Evolutionary conservation across 2,329 filamentous ascomycete species (phyloP), one percentile per base, ranked within the genome.

Genomic region (Pyricularia pennisetigena): DNA sequence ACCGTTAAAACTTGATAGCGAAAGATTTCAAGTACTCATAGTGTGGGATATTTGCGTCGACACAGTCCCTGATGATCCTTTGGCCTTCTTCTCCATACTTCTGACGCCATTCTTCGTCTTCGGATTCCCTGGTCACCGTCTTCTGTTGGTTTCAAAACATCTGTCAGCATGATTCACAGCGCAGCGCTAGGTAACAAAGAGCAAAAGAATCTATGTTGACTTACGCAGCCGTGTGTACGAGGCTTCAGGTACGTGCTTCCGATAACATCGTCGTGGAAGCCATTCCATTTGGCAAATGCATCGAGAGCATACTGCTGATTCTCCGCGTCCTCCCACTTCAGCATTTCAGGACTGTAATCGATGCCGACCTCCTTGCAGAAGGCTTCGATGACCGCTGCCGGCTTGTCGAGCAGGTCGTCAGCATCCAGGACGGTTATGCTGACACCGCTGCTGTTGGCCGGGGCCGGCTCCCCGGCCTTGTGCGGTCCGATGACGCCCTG

Each of bases 251-350:
- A 88, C 54, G 85, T 90, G 75, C 92, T 97, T 72, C 91, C 83
- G 73, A 98, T 92, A 16, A 93, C 95, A 82, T 98, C 95, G 73
- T 98, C 91, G 78, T 98, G 95, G 81, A 97, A 98, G 12, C 95
- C 95, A 72, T 89, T 91, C 95, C 95, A 98, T 82, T 99, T 98
- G 80, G 94, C 93, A 80, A 98, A 98, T 23, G 88, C 89, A 71
- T 87, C 84, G 72, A 85, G 83, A 3, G 94, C 94, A 70, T 86
- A 82, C 67, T 80, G 73, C 72, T 93, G 88, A 73, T 90, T 89
- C 71, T 91, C 89, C 67, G 90, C 88, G 30, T 89, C 88, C 70
- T 91, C 86, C 95, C 95, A 98, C 69, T 85, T 83, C 70, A 99
- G 83, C 94, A 98, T 97, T 16, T 86, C 82, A 0, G 88, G 86